A percentile compares a stretch with the other conserved stretches of the same genome.
phyloP scores from a whole-genome alignment of 805 yeast genomes.

The Saturnispora dispora region DNA sequence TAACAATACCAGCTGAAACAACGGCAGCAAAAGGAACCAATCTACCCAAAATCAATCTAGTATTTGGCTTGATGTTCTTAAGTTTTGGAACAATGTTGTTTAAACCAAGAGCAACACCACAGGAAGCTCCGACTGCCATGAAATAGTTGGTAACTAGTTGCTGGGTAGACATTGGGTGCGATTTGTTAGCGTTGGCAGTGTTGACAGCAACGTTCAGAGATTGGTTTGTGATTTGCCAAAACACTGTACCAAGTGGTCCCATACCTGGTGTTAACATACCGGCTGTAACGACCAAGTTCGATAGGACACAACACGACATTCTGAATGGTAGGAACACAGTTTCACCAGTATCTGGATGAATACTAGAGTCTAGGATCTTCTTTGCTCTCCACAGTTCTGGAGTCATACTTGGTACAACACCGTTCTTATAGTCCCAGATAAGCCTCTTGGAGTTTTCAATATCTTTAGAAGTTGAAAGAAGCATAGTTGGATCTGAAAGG shows the following conservation, averaged over 20 bases:
- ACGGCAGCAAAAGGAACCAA: conserved; percentile 98
- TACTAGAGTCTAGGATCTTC: conserved; percentile 77
- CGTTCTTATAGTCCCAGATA: conserved; percentile 66
- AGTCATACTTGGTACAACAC: conserved; percentile 53
- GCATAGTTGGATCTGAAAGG: conserved; percentile 86
- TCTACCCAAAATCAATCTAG: conserved; percentile 68
- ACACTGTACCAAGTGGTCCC: conserved; percentile 82
- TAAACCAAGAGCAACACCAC: conserved; percentile 90
- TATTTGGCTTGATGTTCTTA: conserved; percentile 55
- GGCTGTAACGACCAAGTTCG: conserved; percentile 88
- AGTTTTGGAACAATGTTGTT: conserved; percentile 85
- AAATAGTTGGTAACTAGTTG: conserved; percentile 75
- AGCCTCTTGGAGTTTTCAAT: conserved; percentile 55
- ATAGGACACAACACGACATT: conserved; percentile 92
- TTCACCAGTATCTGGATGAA: conserved; percentile 96
- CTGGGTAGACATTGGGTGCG: conserved; percentile 74
- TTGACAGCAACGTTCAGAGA: conserved; percentile 94
- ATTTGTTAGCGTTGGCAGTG: conserved; percentile 91
- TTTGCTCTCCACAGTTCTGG: conserved; percentile 87
- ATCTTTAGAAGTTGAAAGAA: conserved; percentile 59
- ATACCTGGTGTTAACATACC: conserved; percentile 97
- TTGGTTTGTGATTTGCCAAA: conserved; percentile 98
- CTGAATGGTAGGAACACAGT: conserved; percentile 89
- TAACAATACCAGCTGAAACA: conserved; percentile 91
- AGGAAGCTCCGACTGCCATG: conserved; percentile 88